Evolutionary conservation across 2,329 filamentous ascomycete genomes (phyloP), one percentile per base, ranked within the genome.

Genomic region (Claviceps pusilla): DNA sequence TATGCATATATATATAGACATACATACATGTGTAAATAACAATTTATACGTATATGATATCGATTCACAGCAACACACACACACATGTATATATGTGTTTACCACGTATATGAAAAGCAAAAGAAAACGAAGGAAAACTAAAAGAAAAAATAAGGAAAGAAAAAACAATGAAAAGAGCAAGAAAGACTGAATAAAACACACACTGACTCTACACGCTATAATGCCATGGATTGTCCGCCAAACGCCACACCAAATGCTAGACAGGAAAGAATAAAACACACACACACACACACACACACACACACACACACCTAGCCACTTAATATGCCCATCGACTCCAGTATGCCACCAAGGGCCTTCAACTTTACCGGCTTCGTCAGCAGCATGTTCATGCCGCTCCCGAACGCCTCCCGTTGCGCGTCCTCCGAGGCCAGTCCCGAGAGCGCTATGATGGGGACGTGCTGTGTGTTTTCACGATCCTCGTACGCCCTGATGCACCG

Each of bases 371-470:
- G 75, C 58, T 77, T 77, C 51, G 75, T 76, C 42, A 78, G 58
- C 56, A 77, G 77, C 7, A 76, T 53, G 58, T 79, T 75, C 31
- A 78, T 69, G 0, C 76, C 76, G 49, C 69, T 73, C 3, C 68
- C 71, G 49, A 75, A 71, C 0, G 76, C 76, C 53, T 78, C 76
- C 53, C 75, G 68, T 52, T 76, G 70, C 1, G 73, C 72, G 24
- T 67, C 68, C 0, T 67, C 64, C n/a, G 73, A 74, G 0, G 73
- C 74, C 5, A 77, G 64, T 0, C 76, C 76, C 0, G 75, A 77
- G 0, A 79, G 63, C 0, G 75, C 75, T 43, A 78, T 73, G 7
- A 78, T 70, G 2, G 70, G 66, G 0, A 71, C 70, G 0, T 71
- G 71, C 0, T 64, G 57, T 0, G 76, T 60, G 0, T 67, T 64